Evolutionary conservation across 148 eudicot species (phyloP).

Genomic region (Chenopodium berlandieri): DNA sequence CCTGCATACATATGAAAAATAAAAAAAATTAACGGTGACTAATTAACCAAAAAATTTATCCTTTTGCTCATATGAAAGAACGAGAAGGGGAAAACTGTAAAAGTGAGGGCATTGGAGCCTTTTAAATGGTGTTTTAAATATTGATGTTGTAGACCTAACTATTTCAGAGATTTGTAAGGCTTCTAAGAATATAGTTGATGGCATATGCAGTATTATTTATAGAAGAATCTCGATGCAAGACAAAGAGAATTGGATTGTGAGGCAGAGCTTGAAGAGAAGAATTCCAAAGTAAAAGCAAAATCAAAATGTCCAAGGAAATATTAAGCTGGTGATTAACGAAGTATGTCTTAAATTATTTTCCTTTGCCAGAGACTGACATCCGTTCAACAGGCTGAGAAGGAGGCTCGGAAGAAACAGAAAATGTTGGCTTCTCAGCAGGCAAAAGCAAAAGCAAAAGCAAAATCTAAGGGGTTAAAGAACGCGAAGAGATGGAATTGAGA

Average conservation of each 20-base stretch:
- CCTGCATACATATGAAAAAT: neutral
- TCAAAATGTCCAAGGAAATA: slow-evolving; percentile 92
- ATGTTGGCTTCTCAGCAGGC: slow-evolving; percentile 85
- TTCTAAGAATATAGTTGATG: neutral
- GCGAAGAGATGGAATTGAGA: slow-evolving; percentile 82
- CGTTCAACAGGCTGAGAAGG: slow-evolving; percentile 77
- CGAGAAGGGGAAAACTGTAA: neutral
- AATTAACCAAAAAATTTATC: neutral
- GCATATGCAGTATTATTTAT: slow-evolving; percentile 70
- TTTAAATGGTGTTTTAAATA: neutral
- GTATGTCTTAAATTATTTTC: neutral
- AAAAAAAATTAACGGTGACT: neutral
- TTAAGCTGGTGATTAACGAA: neutral
- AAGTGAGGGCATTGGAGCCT: neutral
- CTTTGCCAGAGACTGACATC: neutral
- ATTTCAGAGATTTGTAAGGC: neutral
- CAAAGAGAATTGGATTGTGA: slow-evolving; percentile 76
- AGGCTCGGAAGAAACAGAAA: slow-evolving; percentile 91
- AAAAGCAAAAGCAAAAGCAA: slow-evolving; percentile 77
- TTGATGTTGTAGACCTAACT: neutral
- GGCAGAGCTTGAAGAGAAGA: slow-evolving; percentile 81
- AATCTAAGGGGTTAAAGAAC: slow-evolving; percentile 68
- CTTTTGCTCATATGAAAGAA: neutral
- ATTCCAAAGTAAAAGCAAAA: slow-evolving; percentile 87
- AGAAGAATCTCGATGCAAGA: slow-evolving; percentile 94